Base-by-base conservation (phyloP, 2,329 filamentous ascomycete genomes). In the Cercospora beticola region DNA sequence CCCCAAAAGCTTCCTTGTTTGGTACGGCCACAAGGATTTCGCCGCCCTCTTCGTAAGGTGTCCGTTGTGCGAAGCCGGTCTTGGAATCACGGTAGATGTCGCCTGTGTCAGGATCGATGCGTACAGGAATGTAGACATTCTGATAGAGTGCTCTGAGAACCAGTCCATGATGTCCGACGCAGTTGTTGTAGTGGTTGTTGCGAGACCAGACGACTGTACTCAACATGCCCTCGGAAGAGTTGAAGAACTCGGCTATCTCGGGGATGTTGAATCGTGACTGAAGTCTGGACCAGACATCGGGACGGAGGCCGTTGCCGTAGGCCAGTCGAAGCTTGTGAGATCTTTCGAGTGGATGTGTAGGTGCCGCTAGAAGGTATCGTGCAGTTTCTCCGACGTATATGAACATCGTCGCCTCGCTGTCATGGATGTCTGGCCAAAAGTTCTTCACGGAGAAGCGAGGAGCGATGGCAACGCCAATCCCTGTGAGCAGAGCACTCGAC, bases 311-410 rank as follows among this genome's bases (percentile, higher is more conserved):
- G 75, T 91, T 91, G 64, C 89, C 89, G 74, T 85, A 88, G 78
- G 89, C 88, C 58, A 83, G 78, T 60, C 83, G 83, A 5, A 90
- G 83, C 4, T 80, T 81, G 79, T 91, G 89, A 10, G 85, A 80
- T 66, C 81, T 83, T 76, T 90, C 88, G 5, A 87, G 83, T 0
- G 87, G 83, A 23, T 85, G 86, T 0, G 86, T 85, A 1, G 90
- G 90, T 1, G 86, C 86, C 0, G 90, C 88, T 14, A 93, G 84
- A 1, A 93, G 83, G 72, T 93, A 94, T 0, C 91, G 86, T 6
- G 90, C 86, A 0, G 90, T 92, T 77, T 93, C 91, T 74, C 91
- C 91, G 1, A 94, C 91, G 76, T 93, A 94, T 26, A 91, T 87
- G 74, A 93, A 91, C 75, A 86, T 86, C 0, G 90, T 93, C 0